These are phyloP conservation scores for Colletotrichum magnum DNA, from an alignment of 2,329 filamentous ascomycete genomes.

Conservation along the genomic window DNA sequence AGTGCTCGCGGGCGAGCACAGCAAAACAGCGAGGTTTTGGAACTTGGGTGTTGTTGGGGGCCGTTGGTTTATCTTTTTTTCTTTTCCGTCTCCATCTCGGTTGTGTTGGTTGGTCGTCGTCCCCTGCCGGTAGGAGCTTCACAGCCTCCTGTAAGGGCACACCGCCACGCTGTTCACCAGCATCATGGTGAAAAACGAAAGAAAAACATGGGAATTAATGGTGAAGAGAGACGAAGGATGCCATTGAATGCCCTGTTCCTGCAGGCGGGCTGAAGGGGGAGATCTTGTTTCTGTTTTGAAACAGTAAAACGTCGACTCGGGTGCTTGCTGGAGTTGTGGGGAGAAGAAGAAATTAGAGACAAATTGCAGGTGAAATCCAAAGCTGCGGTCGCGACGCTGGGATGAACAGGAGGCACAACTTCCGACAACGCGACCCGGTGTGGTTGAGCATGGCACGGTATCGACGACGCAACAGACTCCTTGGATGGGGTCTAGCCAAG, in stretches of 20 bases:
- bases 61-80: slow-evolving; percentile 8
- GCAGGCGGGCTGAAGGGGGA: slow-evolving; percentile 15
- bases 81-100: background rate
- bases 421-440: background rate
- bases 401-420: background rate
- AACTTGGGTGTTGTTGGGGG: slow-evolving; percentile 14
- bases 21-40: background rate
- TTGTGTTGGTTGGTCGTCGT: background rate
- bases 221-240: background rate
- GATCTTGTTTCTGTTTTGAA: slow-evolving; percentile 6
- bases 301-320: background rate
- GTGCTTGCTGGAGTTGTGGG: slow-evolving; percentile 1
- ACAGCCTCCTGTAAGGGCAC: slow-evolving; percentile 29
- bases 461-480: background rate
- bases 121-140: slow-evolving; percentile 21
- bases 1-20: background rate
- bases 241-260: slow-evolving; percentile 22
- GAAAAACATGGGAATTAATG: background rate
- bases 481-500: background rate
- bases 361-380: background rate
- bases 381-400: slow-evolving; percentile 18
- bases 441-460: background rate
- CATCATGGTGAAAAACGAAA: slow-evolving; percentile 4
- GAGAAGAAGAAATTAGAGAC: background rate
- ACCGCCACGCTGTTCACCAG: slow-evolving; percentile 19